Conservation (phyloP, 2,329 filamentous ascomycete species). For the Bisporella sp. region DNA sequence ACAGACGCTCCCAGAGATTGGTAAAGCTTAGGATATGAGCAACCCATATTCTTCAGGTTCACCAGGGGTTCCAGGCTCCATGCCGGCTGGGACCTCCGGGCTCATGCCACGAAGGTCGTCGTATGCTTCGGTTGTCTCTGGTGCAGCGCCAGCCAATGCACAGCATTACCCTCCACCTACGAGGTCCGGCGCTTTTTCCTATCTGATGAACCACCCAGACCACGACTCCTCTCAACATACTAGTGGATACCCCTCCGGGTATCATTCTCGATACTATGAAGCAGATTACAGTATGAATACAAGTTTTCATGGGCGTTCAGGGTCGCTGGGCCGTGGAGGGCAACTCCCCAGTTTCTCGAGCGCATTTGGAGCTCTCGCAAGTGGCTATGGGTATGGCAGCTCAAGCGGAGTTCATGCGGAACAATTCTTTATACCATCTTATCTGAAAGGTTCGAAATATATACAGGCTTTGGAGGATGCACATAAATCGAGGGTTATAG, state of each 20-base stretch:
- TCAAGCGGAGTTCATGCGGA: constrained; percentile 21
- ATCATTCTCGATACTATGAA: constrained; percentile 21
- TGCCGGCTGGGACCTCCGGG: constrained; percentile 29
- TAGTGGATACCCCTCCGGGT: constrained; percentile 14
- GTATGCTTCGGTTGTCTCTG: constrained; percentile 55
- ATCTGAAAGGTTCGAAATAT: constrained; percentile 72
- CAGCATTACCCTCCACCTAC: constrained; percentile 19
- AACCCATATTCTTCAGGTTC: constrained; percentile 26
- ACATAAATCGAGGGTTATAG: constrained; percentile 53
- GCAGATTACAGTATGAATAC: constrained; percentile 22
- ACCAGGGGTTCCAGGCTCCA: constrained; percentile 23
- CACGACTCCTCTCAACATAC: constrained; percentile 21
- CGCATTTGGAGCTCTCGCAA: constrained; percentile 24
- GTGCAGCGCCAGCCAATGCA: constrained; percentile 30
- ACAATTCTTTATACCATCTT: constrained; percentile 75
- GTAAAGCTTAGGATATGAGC: constrained; percentile 15
- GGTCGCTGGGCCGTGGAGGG: constrained; percentile 20
- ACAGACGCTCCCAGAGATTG: neutral
- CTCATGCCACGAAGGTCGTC: constrained; percentile 46
- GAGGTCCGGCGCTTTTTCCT: constrained; percentile 25
- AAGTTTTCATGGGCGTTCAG: constrained; percentile 15
- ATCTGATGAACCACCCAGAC: constrained; percentile 21
- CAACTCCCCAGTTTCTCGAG: constrained; percentile 27
- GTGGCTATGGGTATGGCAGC: constrained; percentile 19
- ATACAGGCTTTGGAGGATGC: constrained; percentile 67